A percentile compares a stretch with the other conserved stretches of the same genome.
phyloP scores from a whole-genome alignment of 106 monocot genomes.

The Allium cepa region DNA sequence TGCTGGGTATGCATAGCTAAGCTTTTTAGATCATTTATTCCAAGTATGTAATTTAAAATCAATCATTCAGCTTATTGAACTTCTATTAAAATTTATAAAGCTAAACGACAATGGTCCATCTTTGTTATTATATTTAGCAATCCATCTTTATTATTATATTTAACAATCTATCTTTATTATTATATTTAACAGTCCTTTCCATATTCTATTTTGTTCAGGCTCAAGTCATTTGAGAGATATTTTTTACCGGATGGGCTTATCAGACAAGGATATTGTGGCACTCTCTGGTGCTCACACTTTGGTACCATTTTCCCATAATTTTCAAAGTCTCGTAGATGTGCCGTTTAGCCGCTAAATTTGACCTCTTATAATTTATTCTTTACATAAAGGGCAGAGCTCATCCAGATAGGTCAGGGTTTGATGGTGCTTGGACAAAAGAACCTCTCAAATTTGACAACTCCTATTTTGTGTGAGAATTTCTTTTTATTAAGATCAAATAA shows the following conservation, averaged over 20 bases:
- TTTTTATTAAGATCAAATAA: too few species aligned
- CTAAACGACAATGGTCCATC: too few species aligned
- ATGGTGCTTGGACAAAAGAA: conserved; percentile 90
- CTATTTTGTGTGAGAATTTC: conserved; percentile 70
- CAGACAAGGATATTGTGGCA: conserved; percentile 78
- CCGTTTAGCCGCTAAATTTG: neutral
- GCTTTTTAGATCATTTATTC: too few species aligned
- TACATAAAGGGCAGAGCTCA: conserved; percentile 70
- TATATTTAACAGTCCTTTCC: too few species aligned
- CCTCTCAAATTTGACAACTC: conserved; percentile 97
- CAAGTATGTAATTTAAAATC: too few species aligned
- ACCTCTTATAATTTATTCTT: neutral
- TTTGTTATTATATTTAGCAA: too few species aligned
- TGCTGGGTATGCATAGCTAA: too few species aligned
- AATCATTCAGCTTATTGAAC: too few species aligned
- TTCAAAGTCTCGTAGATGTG: neutral
- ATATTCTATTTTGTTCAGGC: conserved; percentile 24
- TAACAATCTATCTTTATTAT: too few species aligned
- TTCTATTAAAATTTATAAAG: too few species aligned
- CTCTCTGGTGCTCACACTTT: conserved; percentile 71
- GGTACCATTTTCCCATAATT: conserved; percentile 18
- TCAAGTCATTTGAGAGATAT: conserved; percentile 44
- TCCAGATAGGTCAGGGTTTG: conserved; percentile 93
- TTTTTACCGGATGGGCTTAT: conserved; percentile 72
- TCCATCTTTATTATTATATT: too few species aligned